phyloP scores from a whole-genome alignment of 2,329 filamentous ascomycete genomes.

The Phialemonium atrogriseum region DNA sequence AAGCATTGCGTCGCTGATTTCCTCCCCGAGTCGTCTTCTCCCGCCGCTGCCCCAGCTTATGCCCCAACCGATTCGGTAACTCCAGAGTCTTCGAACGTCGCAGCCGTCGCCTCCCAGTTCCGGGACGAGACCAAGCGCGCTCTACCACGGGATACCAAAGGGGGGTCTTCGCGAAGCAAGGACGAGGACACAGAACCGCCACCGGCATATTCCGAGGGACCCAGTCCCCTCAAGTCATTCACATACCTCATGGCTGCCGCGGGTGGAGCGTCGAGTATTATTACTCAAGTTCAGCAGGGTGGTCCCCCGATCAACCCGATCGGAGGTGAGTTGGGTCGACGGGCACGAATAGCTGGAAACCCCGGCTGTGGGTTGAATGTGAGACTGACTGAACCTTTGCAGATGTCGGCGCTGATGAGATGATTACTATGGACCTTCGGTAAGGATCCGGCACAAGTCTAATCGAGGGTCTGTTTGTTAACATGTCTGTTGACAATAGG shows the following conservation, averaged over 20 bases:
- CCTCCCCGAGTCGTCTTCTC: conserved; percentile 17
- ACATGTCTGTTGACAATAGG: conserved; percentile 39
- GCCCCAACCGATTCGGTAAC: conserved; percentile 22
- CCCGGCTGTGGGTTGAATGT: background rate
- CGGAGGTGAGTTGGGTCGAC: conserved; percentile 53
- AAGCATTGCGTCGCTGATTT: conserved; percentile 28
- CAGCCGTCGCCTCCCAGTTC: conserved; percentile 19
- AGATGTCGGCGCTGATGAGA: conserved; percentile 85
- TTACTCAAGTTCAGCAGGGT: conserved; percentile 96
- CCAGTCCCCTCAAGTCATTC: conserved; percentile 85
- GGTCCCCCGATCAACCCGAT: conserved; percentile 83
- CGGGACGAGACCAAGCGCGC: conserved; percentile 73
- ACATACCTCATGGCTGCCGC: conserved; percentile 97
- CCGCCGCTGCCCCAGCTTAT: conserved; percentile 48
- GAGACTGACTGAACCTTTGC: conserved; percentile 10
- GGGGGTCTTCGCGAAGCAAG: conserved; percentile 56
- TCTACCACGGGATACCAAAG: conserved; percentile 74
- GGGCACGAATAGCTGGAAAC: background rate
- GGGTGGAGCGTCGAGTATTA: conserved; percentile 94
- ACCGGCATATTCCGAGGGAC: conserved; percentile 91
- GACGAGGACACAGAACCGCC: conserved; percentile 83
- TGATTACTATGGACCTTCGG: conserved; percentile 91
- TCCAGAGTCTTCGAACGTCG: conserved; percentile 12
- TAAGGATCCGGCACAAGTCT: conserved; percentile 33
- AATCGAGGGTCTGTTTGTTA: conserved; percentile 4